These are phyloP conservation scores for Blastocystis sp. DNA, from an alignment of 352 stramenopile genomes.

Conservation along the genomic window DNA sequence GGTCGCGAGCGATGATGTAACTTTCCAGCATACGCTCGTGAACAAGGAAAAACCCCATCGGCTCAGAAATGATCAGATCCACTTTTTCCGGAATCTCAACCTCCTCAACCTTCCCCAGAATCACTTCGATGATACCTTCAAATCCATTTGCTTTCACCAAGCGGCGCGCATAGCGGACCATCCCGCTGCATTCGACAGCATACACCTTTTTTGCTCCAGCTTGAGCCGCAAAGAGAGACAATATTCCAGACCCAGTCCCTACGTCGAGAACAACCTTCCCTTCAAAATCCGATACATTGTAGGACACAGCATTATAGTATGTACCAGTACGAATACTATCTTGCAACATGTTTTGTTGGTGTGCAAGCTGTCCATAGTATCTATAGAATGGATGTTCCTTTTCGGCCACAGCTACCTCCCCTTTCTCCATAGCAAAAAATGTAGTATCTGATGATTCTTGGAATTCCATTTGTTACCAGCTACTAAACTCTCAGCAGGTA, in stretches of 20 bases:
- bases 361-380: slow-evolving; percentile 86
- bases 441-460: neutral
- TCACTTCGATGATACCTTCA: slow-evolving; percentile 87
- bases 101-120: slow-evolving; percentile 92
- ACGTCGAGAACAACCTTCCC: slow-evolving; percentile 98
- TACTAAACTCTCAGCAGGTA: too few relatives aligned
- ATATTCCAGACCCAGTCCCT: slow-evolving; percentile 94
- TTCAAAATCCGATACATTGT: slow-evolving; percentile 86
- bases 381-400: slow-evolving; percentile 79
- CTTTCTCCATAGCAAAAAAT: slow-evolving; percentile 30
- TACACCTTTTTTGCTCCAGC: slow-evolving; percentile 93
- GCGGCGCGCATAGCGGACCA: slow-evolving; percentile 87
- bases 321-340: slow-evolving; percentile 95
- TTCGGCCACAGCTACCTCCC: slow-evolving; percentile 53
- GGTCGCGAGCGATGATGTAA: slow-evolving; percentile 84
- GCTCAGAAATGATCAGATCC: slow-evolving; percentile 97
- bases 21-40: slow-evolving; percentile 98
- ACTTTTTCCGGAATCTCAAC: slow-evolving; percentile 87
- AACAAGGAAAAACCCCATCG: slow-evolving; percentile 99
- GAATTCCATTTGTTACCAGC: neutral
- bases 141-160: slow-evolving; percentile 89
- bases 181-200: slow-evolving; percentile 86
- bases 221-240: slow-evolving; percentile 93
- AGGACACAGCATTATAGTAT: slow-evolving; percentile 92
- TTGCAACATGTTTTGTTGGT: slow-evolving; percentile 99